Base-by-base conservation (phyloP, 148 eudicot genomes). In the Nepenthes mirabilis region DNA sequence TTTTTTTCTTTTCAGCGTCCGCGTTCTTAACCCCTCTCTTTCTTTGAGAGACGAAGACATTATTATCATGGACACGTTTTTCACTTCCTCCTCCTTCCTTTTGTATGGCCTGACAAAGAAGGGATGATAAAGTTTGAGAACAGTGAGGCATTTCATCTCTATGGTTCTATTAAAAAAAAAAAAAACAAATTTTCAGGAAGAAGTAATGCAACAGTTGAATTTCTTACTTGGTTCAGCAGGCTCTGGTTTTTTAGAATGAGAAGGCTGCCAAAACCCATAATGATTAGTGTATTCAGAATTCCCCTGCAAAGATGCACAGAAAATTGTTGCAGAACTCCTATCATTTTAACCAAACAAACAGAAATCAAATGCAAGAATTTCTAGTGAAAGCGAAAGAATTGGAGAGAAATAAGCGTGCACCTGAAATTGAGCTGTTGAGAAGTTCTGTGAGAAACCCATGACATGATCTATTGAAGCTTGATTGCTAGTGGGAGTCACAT, bases 241-340 rank as follows among this genome's bases (percentile, higher is more conserved):
- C 58, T 71, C 68, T 47, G 65, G 60, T 61, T 72, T 74, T 59
- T 72, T 71, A 33, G 72, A 34, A 37, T 50, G 40, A 37, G 80
- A 67, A n/a, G 84, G 57, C 36, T 60, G 70, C 59, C 80, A 74
- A 61, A 79, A 76, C 9, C 86, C 75, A 43, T 75, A 65, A 56
- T 68, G 52, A n/a, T 49, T 49, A 49, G 10, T 12, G 11, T 5
- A 45, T 37, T 45, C 43, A 57, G 82, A 77, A 67, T 81, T 71
- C 34, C 70, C 79, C 82, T 81, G 73, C 14, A 57, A 55, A 55
- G 56, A 13, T 33, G 45, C 45, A 40, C 45, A 40, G 4, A 40
- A 40, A 3, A 4, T 3, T 40, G 8, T 40, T 4, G 45, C 45
- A 40, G 4, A 4, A 40, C 7, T 8, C 4, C 45, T 40, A 40